phyloP scores from a whole-genome alignment of 2,329 filamentous ascomycete species.

The Aureobasidium subglaciale region DNA sequence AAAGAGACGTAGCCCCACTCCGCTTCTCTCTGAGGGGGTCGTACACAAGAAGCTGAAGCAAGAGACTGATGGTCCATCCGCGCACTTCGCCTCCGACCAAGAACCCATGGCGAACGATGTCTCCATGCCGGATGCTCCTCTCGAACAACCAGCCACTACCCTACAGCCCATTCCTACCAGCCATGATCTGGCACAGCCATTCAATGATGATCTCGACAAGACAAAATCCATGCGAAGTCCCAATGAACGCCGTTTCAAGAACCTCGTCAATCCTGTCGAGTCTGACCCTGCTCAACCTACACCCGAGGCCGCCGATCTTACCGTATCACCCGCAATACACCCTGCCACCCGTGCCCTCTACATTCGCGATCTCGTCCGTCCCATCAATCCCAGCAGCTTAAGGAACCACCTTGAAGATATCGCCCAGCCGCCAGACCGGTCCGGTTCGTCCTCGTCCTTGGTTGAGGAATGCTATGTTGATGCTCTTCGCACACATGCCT shows the following conservation, averaged over 20 bases:
- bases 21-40: slow-evolving; percentile 29
- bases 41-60: slow-evolving; percentile 39
- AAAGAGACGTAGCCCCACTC: slow-evolving; percentile 35
- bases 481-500: slow-evolving; percentile 78
- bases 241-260: slow-evolving; percentile 27
- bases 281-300: not conserved
- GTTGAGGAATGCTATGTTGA: slow-evolving; percentile 73
- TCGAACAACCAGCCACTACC: not conserved
- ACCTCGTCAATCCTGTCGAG: slow-evolving; percentile 18
- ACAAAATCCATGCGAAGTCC: not conserved
- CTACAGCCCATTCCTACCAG: slow-evolving; percentile 13
- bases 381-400: slow-evolving; percentile 62
- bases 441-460: slow-evolving; percentile 42
- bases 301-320: slow-evolving; percentile 9
- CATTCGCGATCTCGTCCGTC: slow-evolving; percentile 84
- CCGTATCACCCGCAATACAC: slow-evolving; percentile 33
- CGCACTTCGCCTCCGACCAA: not conserved
- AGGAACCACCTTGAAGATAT: slow-evolving; percentile 62
- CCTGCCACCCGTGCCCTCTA: slow-evolving; percentile 63
- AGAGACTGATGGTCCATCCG: slow-evolving; percentile 13
- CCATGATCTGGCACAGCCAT: not conserved
- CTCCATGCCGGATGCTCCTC: slow-evolving; percentile 21
- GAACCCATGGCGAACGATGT: not conserved
- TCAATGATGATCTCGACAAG: not conserved
- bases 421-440: slow-evolving; percentile 51